phyloP scores from a whole-genome alignment of 345 rosid species.

The Moringa oleifera region DNA sequence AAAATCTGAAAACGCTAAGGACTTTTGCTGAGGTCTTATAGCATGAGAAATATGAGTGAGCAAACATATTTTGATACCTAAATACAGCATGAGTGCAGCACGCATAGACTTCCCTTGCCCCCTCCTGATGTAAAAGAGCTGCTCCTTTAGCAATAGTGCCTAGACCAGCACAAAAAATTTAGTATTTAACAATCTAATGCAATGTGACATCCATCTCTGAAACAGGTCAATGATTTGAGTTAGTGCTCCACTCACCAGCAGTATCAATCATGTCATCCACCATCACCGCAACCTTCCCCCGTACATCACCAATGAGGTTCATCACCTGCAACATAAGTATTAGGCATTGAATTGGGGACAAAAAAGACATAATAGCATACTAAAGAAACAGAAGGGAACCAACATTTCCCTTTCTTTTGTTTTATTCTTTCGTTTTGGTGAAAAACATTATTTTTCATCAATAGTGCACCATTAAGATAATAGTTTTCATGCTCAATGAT shows the following conservation, averaged over 20 bases:
- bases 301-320: constrained; percentile 97
- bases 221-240: no score
- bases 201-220: no score
- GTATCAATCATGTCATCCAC: constrained; percentile 99
- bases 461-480: neutral
- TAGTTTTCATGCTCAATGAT: neutral
- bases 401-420: neutral
- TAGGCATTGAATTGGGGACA: neutral
- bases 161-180: constrained; percentile 19
- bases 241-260: constrained; percentile 69
- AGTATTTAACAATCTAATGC: neutral
- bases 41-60: neutral
- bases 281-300: constrained; percentile 96
- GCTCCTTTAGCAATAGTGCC: constrained; percentile 96
- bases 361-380: neutral
- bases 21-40: neutral
- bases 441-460: neutral
- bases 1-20: neutral
- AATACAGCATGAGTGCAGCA: constrained; percentile 96
- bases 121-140: constrained; percentile 90
- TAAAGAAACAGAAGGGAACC: neutral
- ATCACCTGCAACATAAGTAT: constrained; percentile 58
- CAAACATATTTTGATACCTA: constrained; percentile 43
- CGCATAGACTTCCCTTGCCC: constrained; percentile 98
- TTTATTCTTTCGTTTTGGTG: no score